phyloP scores from a whole-genome alignment of 306 rosid genomes.

The Heteromeles arbutifolia region DNA sequence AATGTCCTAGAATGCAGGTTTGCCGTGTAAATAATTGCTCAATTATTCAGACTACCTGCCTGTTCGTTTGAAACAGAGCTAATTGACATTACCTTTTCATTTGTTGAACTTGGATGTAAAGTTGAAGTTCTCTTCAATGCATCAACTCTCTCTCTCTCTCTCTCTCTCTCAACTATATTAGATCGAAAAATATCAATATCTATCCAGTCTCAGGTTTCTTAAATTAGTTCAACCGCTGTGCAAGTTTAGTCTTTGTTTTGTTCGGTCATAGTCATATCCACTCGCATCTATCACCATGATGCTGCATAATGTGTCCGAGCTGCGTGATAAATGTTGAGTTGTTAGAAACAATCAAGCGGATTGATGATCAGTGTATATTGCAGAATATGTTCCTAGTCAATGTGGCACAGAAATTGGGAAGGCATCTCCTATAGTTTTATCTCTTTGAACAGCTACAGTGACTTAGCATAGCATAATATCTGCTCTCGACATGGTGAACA shows the following conservation, averaged over 20 bases:
- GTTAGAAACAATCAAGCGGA: neutral
- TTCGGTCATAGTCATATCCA: neutral
- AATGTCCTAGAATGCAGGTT: slow-evolving; percentile 11
- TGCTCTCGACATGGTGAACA: neutral
- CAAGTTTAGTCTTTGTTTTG: neutral
- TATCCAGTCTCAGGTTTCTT: neutral
- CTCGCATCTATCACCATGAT: neutral
- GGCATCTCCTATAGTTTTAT: neutral
- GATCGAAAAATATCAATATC: neutral
- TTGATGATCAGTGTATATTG: neutral
- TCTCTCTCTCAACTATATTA: neutral
- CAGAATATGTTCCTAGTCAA: neutral
- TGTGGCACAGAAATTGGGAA: neutral
- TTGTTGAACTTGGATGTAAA: slow-evolving; percentile 4
- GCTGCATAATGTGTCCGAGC: neutral
- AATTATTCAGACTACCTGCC: slow-evolving; percentile 19
- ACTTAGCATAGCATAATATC: neutral
- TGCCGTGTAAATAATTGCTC: slow-evolving; percentile 37
- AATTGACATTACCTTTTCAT: slow-evolving; percentile 1
- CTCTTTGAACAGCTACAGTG: neutral
- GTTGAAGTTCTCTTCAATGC: neutral
- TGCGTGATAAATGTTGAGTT: neutral
- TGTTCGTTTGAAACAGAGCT: slow-evolving; percentile 1
- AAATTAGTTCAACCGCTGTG: neutral
- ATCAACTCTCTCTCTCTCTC: slow-evolving; percentile 3